phyloP scores from a whole-genome alignment of 768 basidiomycete genomes.

The Suillus subluteus region DNA sequence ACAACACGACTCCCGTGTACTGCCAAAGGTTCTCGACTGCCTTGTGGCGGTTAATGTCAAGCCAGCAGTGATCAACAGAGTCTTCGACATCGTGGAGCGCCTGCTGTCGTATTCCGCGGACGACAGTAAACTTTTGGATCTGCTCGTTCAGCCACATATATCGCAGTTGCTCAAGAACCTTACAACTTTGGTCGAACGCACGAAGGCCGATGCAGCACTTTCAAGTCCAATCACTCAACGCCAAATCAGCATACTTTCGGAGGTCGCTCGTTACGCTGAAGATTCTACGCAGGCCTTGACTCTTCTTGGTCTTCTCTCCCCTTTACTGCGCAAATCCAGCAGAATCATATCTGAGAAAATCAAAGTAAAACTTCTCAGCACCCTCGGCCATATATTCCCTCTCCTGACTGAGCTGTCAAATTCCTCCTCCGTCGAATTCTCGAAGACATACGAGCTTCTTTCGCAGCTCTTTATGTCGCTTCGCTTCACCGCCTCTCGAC shows the following conservation, averaged over 20 bases:
- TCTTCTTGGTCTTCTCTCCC: constrained; percentile 73
- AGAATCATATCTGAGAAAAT: constrained; percentile 83
- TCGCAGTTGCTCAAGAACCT: constrained; percentile 73
- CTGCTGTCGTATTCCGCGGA: constrained; percentile 59
- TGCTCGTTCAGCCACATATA: constrained; percentile 70
- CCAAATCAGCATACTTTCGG: constrained; percentile 80
- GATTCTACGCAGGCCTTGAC: constrained; percentile 73
- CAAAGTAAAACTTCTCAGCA: constrained; percentile 81
- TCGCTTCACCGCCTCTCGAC: constrained; percentile 71
- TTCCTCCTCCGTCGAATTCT: constrained; percentile 44
- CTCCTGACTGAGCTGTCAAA: constrained; percentile 67
- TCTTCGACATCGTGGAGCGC: constrained; percentile 85
- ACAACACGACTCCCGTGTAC: constrained; percentile 63
- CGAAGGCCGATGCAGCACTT: constrained; percentile 51
- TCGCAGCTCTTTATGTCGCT: constrained; percentile 79
- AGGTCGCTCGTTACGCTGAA: constrained; percentile 73
- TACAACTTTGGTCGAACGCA: constrained; percentile 65
- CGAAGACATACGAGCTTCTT: constrained; percentile 64
- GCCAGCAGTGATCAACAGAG: constrained; percentile 73
- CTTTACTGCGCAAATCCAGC: constrained; percentile 76
- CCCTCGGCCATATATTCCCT: constrained; percentile 65
- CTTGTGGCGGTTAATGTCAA: constrained; percentile 85
- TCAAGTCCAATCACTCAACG: constrained; percentile 75
- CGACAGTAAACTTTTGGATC: constrained; percentile 51
- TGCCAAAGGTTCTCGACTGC: constrained; percentile 84